These are phyloP conservation scores for Hyphopichia pseudoburtonii DNA, from an alignment of 1,139 yeast species.

Conservation along the genomic window DNA sequence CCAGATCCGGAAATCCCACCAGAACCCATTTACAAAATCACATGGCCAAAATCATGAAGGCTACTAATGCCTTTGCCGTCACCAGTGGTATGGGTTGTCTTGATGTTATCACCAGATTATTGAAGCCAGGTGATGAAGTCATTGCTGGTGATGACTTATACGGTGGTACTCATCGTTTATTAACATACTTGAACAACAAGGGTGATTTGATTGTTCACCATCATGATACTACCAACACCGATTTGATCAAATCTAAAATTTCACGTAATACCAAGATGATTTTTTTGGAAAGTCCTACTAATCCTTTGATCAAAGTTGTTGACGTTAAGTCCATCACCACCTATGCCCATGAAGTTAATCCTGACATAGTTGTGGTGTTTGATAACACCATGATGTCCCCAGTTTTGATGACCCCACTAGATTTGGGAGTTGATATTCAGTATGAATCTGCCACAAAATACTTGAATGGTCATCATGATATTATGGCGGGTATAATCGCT, in stretches of 20 bases:
- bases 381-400: conserved; percentile 98
- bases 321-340: conserved; percentile 68
- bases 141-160: conserved; percentile 92
- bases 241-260: conserved; percentile 54
- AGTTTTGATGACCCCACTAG: conserved; percentile 77
- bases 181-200: conserved; percentile 67
- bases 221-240: conserved; percentile 77
- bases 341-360: conserved; percentile 66
- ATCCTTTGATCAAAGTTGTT: conserved; percentile 84
- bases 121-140: conserved; percentile 78
- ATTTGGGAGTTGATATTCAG: conserved; percentile 84
- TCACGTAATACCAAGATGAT: conserved; percentile 64
- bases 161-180: conserved; percentile 87
- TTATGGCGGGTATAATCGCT: conserved; percentile 92
- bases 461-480: conserved; percentile 90
- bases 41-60: conserved; percentile 72
- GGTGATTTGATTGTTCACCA: conserved; percentile 73
- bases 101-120: conserved; percentile 74
- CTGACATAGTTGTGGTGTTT: conserved; percentile 74
- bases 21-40: conserved; percentile 78
- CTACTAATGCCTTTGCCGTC: conserved; percentile 73
- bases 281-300: conserved; percentile 86
- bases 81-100: conserved; percentile 92
- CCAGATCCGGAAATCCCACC: conserved; percentile 94
- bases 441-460: conserved; percentile 93